Conservation (phyloP, 805 yeast species). For the Lipomyces starkeyi region DNA sequence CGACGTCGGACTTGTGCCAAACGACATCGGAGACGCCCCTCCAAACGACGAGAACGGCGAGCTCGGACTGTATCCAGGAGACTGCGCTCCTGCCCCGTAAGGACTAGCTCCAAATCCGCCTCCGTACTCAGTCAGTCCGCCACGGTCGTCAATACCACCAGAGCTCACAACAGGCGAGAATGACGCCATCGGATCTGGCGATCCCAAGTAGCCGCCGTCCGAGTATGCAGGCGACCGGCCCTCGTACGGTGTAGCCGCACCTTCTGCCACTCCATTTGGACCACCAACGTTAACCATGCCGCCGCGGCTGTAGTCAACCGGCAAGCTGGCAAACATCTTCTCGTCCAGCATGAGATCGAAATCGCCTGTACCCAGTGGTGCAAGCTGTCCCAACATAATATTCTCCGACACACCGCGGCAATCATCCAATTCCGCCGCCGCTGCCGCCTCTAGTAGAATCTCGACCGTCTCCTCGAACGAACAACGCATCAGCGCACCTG, state of each 20-base stretch:
- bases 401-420: slow-evolving; percentile 99
- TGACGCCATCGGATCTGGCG: slow-evolving; percentile 68
- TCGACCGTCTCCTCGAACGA: slow-evolving; percentile 99
- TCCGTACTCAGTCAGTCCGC: slow-evolving; percentile 88
- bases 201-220: slow-evolving; percentile 65
- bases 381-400: slow-evolving; percentile 96
- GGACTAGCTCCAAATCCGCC: slow-evolving; percentile 68
- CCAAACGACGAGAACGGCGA: slow-evolving; percentile 69
- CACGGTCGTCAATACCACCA: slow-evolving; percentile 78
- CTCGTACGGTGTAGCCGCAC: slow-evolving; percentile 92
- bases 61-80: slow-evolving; percentile 75
- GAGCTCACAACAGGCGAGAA: slow-evolving; percentile 94
- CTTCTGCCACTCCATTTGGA: slow-evolving; percentile 52
- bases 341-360: slow-evolving; percentile 96
- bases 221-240: slow-evolving; percentile 61
- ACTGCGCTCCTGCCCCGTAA: slow-evolving; percentile 57
- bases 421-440: slow-evolving; percentile 96
- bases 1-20: slow-evolving; percentile 65
- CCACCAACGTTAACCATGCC: slow-evolving; percentile 17
- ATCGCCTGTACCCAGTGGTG: slow-evolving; percentile 98
- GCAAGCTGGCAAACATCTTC: slow-evolving; percentile 55
- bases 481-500: slow-evolving; percentile 99
- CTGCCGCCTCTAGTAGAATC: slow-evolving; percentile 96
- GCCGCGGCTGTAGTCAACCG: slow-evolving; percentile 50
- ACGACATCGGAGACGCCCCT: slow-evolving; percentile 58